Base-by-base conservation (phyloP, 306 rosid species). In the Ochetophila trinervis region DNA sequence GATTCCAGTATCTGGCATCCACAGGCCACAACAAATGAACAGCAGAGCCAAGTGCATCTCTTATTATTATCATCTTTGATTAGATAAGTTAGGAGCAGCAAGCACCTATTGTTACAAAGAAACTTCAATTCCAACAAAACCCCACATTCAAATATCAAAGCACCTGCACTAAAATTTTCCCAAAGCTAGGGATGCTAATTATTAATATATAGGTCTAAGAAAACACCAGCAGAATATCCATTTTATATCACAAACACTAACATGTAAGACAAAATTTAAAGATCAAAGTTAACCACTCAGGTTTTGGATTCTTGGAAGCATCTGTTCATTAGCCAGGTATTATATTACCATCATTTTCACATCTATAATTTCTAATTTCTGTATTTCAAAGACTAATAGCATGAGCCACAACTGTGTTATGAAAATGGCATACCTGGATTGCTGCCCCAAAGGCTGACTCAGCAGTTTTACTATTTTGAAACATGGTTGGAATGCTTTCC, bases 371-470 rank as follows among this genome's bases (percentile, higher is more conserved):
- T 35, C 13, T 23, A 14, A 36, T 57, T 32, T 30, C 23, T 27
- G 37, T 57, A 52, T 57, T 45, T 68, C 48, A 44, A 57, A 47
- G 22, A 57, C 13, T 6, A 56, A 44, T 50, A 20, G 23, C 49
- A 59, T 21, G 40, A 19, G 0, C 12, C 36, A 42, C 4, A 37
- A 52, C 35, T 35, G 62, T 2, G 36, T 17, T 10, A 19, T 34
- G 24, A 75, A 52, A 76, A 78, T 34, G 62, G 53, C 79, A 82
- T 80, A 93, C 98, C 95, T 86, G 86, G 76, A 88, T 81, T 66
- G 97, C 94, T 55, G 99, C 97, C 67, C 99, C 97, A 83, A 88
- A 90, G 71, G 99, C 97, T 21, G 99, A 94, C 50, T 94, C 99
- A 32, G 96, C 80, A 78, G 86, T 88, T 87, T 84, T 86, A 74